Evolutionary conservation across 2,329 filamentous ascomycete genomes (phyloP).

Genomic region (Arthrobotrys musiformis): DNA sequence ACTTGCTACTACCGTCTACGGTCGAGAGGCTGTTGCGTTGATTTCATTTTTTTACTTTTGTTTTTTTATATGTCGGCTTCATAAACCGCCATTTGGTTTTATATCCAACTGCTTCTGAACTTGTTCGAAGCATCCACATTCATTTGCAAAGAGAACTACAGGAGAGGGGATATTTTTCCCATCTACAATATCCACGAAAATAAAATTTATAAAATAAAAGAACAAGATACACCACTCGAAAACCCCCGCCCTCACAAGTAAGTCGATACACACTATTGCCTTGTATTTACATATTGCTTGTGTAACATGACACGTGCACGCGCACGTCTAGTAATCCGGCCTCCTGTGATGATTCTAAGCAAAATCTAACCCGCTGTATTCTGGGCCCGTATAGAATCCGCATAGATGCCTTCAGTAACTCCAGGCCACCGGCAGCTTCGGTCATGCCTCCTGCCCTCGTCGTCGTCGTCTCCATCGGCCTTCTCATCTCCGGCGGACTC

Average conservation of each 20-base stretch:
- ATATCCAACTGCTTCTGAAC: slow-evolving; percentile 56
- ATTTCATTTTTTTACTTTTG: slow-evolving; percentile 35
- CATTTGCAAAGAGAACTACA: slow-evolving; percentile 48
- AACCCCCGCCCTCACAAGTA: slow-evolving; percentile 22
- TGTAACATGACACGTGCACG: not conserved
- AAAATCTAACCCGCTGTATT: not conserved
- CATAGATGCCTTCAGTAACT: slow-evolving; percentile 51
- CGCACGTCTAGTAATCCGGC: not conserved
- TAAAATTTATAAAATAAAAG: slow-evolving; percentile 5
- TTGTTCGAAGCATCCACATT: slow-evolving; percentile 56
- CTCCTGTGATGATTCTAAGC: not conserved
- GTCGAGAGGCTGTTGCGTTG: slow-evolving; percentile 55
- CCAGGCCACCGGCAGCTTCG: slow-evolving; percentile 51
- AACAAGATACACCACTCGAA: not conserved
- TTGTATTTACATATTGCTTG: not conserved
- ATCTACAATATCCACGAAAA: slow-evolving; percentile 7
- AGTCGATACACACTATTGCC: not conserved
- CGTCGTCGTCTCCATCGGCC: slow-evolving; percentile 51
- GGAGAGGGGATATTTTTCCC: slow-evolving; percentile 9
- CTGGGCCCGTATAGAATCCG: not conserved
- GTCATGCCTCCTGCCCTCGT: slow-evolving; percentile 46
- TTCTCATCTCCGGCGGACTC: slow-evolving; percentile 54
- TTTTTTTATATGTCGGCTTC: slow-evolving; percentile 43
- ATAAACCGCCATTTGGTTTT: slow-evolving; percentile 37
- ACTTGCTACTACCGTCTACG: slow-evolving; percentile 35